Base-by-base conservation (phyloP, 345 rosid species). In the Cardamine resedifolia region DNA sequence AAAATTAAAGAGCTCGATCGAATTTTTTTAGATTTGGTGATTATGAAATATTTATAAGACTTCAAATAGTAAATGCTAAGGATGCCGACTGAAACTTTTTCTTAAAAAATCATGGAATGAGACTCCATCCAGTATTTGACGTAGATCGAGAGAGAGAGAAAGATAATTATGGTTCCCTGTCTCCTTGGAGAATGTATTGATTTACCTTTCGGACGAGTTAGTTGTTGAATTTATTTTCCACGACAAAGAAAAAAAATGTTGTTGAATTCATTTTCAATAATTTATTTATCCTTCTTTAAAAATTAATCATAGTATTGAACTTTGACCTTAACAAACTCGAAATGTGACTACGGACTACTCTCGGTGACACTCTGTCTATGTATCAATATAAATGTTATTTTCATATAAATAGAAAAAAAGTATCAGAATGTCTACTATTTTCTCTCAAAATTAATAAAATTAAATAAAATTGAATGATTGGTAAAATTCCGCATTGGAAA, bases 191-290 rank as follows among this genome's bases (percentile, higher is more conserved):
- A 31, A 69, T 45, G 34, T 44, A 57, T 31, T 57, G 28, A 15
- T 20, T 45, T 31, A 57, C 18, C 31, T 43, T 27, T 18, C 10
- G 11, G 16, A 31, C 45, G 10, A 69, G 56, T 56, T 44, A 30
- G 64, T 57, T 69, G 47, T 69, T 69, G 73, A 56, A 43, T 44
- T 68, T n/a, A 18, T 16, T 36, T 52, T 9, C 39, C 15, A 38
- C 15, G 43, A 11, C 43, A 38, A 38, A 38, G 43, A 38, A 11
- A 11, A 36, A 31, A 36, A 38, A 38, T 9, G 55, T 44, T 69
- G 34, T 69, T 57, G 56, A 56, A 28, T 28, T 56, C 33, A 19
- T 16, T 16, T 53, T 10, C 43, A 12, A 38, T 11, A 10, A 36
- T 36, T 36, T 36, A 36, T 10, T 36, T 36, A 36, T 3, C 5